These are phyloP conservation scores for Perilla frutescens DNA, from an alignment of 257 asterid genomes.

Conservation along the genomic window DNA sequence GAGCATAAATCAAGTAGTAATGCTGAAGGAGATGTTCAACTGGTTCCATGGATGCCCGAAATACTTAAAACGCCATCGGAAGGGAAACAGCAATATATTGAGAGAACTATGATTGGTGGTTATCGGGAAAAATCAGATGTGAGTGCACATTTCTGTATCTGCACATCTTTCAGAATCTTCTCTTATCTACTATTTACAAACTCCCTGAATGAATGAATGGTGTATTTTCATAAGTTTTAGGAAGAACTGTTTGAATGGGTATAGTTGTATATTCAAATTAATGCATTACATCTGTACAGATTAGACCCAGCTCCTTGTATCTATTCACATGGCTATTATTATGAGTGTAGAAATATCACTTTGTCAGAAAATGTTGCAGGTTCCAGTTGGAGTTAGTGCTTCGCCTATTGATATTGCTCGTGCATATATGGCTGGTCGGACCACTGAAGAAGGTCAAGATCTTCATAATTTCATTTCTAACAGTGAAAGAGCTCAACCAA, in stretches of 20 bases:
- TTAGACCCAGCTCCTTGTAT: neutral
- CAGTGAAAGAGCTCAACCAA: conserved; percentile 44
- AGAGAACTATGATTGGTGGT: conserved; percentile 44
- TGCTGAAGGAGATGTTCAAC: conserved; percentile 46
- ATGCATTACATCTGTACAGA: neutral
- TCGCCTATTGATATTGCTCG: conserved; percentile 92
- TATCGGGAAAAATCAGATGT: conserved; percentile 52
- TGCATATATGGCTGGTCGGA: conserved; percentile 88
- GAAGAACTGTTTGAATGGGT: conserved; percentile 12
- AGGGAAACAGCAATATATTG: conserved; percentile 42
- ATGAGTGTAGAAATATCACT: conserved; percentile 12
- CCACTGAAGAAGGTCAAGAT: conserved; percentile 55
- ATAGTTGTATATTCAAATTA: conserved; percentile 2
- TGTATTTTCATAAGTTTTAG: conserved; percentile 13
- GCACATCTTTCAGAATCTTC: conserved; percentile 14
- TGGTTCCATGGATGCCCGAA: conserved; percentile 45
- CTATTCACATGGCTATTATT: neutral
- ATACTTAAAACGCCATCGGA: conserved; percentile 46
- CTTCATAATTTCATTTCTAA: conserved; percentile 42
- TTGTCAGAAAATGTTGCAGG: conserved; percentile 52
- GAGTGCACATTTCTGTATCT: conserved; percentile 37
- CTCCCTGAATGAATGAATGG: neutral
- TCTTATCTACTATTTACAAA: neutral
- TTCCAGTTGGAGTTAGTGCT: conserved; percentile 66
- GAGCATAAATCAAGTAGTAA: conserved; percentile 43